Base-by-base conservation (phyloP, 2,329 filamentous ascomycete genomes). In the Lasiodiplodia gonubiensis region DNA sequence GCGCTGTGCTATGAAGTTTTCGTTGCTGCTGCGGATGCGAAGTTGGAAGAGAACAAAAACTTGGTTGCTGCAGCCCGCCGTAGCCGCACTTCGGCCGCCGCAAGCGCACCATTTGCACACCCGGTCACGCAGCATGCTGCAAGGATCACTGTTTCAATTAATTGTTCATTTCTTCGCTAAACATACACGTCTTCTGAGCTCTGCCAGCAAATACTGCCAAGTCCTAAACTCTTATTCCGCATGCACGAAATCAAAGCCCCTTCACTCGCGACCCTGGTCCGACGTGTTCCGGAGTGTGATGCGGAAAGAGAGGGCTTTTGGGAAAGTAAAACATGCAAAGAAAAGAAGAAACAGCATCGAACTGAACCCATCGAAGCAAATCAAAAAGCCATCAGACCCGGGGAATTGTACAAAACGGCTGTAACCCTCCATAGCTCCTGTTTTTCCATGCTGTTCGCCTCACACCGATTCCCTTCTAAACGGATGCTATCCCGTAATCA, bases 11-110 rank as follows among this genome's bases (percentile, higher is more conserved):
- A 42, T 52, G 51, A 37, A 51, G 48, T 57, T 60, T 59, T 67
- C 39, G 33, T 16, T n/a, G 46, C 30, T 11, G 46, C 39, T 33
- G 64, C 35, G 23, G n/a, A 30, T 53, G 64, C 55, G 54, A 67
- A 61, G 54, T 67, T 67, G 42, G 55, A 49, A 46, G 48, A 25
- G 42, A 67, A 55, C 49, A 61, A 67, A 66, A 54, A 23, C 4
- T 35, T 67, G 65, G 65, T 46, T 25, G 54, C 48, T 67, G n/a
- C n/a, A 46, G 65, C 55, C 65, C 65, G 46, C 65, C 65, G 65
- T 67, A 67, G 23, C 30, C 30, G 59, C 48, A 4, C 23, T 39
- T 14, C 48, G 48, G 30, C 61, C 61, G 55, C 14, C 25, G 30
- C 18, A 18, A 14, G 42, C 21, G 33, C 46, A 11, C 59, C 30